Percentiles rank a stretch among this genome's conserved stretches.
Conservation (phyloP, 768 basidiomycete genomes). For the Punctularia strigosozonata region DNA sequence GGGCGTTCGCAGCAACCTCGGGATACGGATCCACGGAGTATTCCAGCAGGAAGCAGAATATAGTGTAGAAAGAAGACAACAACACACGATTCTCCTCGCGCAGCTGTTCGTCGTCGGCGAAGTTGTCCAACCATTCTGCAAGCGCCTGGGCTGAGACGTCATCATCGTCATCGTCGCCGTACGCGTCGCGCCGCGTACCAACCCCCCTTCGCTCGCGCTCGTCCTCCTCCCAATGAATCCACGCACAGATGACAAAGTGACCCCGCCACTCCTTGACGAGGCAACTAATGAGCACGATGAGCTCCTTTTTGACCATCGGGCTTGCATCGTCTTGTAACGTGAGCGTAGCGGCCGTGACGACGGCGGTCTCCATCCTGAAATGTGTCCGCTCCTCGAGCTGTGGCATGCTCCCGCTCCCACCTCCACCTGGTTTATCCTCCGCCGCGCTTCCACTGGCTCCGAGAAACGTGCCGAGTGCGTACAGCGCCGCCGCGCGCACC, state of each 20-base stretch:
- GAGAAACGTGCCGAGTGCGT: conserved; percentile 86
- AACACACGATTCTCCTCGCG: conserved; percentile 74
- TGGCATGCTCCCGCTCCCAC: conserved; percentile 72
- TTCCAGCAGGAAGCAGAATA: conserved; percentile 80
- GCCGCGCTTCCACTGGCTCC: conserved; percentile 79
- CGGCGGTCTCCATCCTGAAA: conserved; percentile 83
- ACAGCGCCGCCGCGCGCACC: conserved; percentile 84
- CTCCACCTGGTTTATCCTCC: conserved; percentile 56
- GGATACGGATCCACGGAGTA: conserved; percentile 88
- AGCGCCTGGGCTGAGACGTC: conserved; percentile 65
- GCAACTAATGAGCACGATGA: conserved; percentile 83
- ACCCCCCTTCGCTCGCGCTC: conserved; percentile 33
- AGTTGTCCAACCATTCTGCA: conserved; percentile 65
- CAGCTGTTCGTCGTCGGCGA: conserved; percentile 50
- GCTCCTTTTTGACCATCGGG: conserved; percentile 92
- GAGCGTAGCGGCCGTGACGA: conserved; percentile 81
- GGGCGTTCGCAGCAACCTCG: conserved; percentile 85
- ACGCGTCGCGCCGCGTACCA: conserved; percentile 8
- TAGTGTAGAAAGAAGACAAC: conserved; percentile 88
- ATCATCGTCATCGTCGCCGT: conserved; percentile 34
- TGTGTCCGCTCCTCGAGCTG: conserved; percentile 71
- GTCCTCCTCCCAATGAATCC: conserved; percentile 94
- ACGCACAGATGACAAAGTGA: conserved; percentile 91
- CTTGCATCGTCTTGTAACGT: conserved; percentile 90
- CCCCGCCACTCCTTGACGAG: conserved; percentile 95